These are phyloP conservation scores for Fusarium phyllophilum DNA, from an alignment of 2,329 filamentous ascomycete species.

Conservation along the genomic window DNA sequence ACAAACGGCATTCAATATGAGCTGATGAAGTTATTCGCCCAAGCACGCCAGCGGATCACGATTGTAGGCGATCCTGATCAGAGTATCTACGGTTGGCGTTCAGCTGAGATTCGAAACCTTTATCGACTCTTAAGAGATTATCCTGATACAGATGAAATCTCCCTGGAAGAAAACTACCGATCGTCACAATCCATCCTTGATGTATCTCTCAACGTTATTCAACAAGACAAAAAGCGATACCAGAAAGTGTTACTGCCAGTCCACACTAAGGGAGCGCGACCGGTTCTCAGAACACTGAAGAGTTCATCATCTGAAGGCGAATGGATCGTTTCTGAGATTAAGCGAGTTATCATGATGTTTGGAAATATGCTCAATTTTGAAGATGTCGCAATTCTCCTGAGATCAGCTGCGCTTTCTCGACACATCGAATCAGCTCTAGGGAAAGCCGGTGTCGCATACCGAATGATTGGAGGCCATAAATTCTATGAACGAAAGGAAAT, in stretches of 20 bases:
- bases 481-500: slow-evolving; percentile 95
- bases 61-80: slow-evolving; percentile 97
- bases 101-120: slow-evolving; percentile 91
- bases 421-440: slow-evolving; percentile 87
- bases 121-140: slow-evolving; percentile 80
- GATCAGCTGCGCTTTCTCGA: slow-evolving; percentile 83
- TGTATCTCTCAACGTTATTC: slow-evolving; percentile 84
- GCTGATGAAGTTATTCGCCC: slow-evolving; percentile 88
- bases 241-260: slow-evolving; percentile 83
- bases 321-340: slow-evolving; percentile 90
- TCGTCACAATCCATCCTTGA: slow-evolving; percentile 87
- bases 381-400: slow-evolving; percentile 88
- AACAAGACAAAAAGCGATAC: slow-evolving; percentile 85
- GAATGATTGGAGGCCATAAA: slow-evolving; percentile 88
- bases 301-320: slow-evolving; percentile 78
- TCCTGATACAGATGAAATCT: slow-evolving; percentile 80
- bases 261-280: slow-evolving; percentile 80
- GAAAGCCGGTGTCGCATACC: slow-evolving; percentile 84
- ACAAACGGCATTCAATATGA: slow-evolving; percentile 96
- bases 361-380: slow-evolving; percentile 77
- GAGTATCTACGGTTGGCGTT: slow-evolving; percentile 96
- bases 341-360: slow-evolving; percentile 74
- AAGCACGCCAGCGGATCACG: slow-evolving; percentile 79
- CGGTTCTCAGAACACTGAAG: slow-evolving; percentile 81
- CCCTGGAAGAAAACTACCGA: slow-evolving; percentile 93